Percentiles rank a stretch among this genome's conserved stretches.
Conservation (phyloP, 352 stramenopile species). For the Phytophthora colocasiae region DNA sequence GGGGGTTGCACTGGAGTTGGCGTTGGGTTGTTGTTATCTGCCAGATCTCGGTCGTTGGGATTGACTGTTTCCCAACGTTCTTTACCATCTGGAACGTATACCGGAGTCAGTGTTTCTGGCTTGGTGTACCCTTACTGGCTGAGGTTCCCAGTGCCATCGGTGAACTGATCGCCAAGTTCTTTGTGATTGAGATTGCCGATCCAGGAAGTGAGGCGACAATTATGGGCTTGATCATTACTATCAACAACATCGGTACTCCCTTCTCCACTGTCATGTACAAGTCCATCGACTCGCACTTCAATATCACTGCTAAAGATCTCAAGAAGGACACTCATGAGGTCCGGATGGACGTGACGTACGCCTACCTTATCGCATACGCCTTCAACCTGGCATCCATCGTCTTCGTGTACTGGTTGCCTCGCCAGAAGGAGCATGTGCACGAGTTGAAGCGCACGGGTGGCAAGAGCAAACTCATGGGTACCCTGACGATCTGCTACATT, state of each 20-base stretch:
- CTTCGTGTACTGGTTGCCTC: conserved; percentile 56
- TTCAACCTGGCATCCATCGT: conserved; percentile 55
- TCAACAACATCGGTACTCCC: conserved; percentile 45
- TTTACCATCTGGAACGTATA: conserved; percentile 62
- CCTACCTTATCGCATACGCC: conserved; percentile 59
- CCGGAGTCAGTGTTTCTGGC: conserved; percentile 65
- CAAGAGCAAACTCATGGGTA: conserved; percentile 47
- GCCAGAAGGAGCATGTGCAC: conserved; percentile 57
- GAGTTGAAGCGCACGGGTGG: conserved; percentile 44
- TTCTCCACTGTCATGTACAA: conserved; percentile 65
- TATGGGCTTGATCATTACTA: conserved; percentile 46
- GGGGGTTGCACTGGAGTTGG: conserved; percentile 64
- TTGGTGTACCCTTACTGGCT: conserved; percentile 55
- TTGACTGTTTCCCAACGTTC: conserved; percentile 52
- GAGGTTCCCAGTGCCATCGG: conserved; percentile 42
- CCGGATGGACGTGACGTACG: conserved; percentile 55
- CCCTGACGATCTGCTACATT: conserved; percentile 43
- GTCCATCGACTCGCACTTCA: conserved; percentile 57
- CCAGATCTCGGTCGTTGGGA: conserved; percentile 42
- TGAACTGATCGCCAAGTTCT: conserved; percentile 42
- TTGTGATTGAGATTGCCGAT: conserved; percentile 54
- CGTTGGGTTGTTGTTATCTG: conserved; percentile 42
- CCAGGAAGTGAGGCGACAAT: conserved; percentile 54
- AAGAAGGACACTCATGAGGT: conserved; percentile 46
- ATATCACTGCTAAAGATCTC: conserved; percentile 45